Percentiles rank a stretch among this genome's conserved stretches.
Conservation (phyloP, 768 basidiomycete species). For the Hypholoma sublateritium region DNA sequence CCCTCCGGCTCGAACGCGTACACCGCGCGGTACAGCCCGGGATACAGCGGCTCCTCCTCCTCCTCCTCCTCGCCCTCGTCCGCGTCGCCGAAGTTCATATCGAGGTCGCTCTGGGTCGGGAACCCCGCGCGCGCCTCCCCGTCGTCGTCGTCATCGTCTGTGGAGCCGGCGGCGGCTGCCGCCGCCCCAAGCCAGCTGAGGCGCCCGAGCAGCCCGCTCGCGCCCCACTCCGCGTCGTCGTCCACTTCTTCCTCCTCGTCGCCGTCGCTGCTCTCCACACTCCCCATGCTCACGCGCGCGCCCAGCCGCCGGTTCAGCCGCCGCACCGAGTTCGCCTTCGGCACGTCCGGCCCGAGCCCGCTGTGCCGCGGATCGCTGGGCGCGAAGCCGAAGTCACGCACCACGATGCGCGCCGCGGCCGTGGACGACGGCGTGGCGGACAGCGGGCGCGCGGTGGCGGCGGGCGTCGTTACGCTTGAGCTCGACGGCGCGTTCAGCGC, state of each 20-base stretch:
- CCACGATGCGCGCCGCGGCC: conserved; percentile 25
- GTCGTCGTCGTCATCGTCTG: conserved; percentile 14
- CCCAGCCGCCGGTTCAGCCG: conserved; percentile 30
- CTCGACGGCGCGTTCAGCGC: conserved; percentile 1
- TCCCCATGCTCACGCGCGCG: conserved; percentile 14
- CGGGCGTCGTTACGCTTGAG: conserved; percentile 1
- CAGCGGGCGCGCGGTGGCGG: background rate
- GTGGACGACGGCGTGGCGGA: background rate
- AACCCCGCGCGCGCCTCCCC: conserved; percentile 19
- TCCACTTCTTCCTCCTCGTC: conserved; percentile 21
- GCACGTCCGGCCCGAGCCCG: conserved; percentile 40
- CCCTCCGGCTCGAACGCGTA: conserved; percentile 82
- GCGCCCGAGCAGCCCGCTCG: conserved; percentile 28
- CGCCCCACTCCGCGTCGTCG: conserved; percentile 15
- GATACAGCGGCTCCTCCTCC: conserved; percentile 48
- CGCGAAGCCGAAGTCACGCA: conserved; percentile 44
- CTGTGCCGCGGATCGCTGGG: conserved; percentile 34
- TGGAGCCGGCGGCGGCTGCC: conserved; percentile 27
- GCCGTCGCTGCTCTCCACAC: conserved; percentile 25
- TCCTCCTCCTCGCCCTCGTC: conserved; percentile 30
- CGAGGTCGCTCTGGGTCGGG: conserved; percentile 43
- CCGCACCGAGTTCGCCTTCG: conserved; percentile 36
- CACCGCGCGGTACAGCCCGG: conserved; percentile 76
- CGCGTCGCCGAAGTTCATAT: conserved; percentile 28
- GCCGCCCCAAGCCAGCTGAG: conserved; percentile 22